Percentiles rank a stretch among this genome's conserved stretches.
Evolutionary conservation across 179 eudicot species (phyloP).

Genomic region (Carnegiea gigantea): DNA sequence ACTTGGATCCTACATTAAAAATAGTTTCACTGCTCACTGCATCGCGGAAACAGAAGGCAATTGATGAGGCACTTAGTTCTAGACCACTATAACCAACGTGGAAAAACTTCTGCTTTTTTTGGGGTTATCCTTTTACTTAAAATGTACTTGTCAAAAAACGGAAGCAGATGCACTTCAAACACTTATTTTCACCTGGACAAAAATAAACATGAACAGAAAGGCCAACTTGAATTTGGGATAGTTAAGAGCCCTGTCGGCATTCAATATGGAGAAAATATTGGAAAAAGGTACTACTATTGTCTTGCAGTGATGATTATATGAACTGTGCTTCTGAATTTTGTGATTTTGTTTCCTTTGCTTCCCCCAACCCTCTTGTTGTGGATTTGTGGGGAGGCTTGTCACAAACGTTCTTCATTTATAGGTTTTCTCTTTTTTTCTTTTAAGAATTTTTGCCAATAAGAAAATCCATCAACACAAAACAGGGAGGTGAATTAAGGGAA

Average conservation of each 20-base stretch:
- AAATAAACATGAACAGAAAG: background rate
- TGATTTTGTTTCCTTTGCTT: too few species aligned
- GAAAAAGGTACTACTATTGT: background rate
- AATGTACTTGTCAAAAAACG: background rate
- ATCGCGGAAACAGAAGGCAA: background rate
- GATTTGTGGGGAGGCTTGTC: too few species aligned
- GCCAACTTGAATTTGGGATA: background rate
- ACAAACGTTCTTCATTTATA: too few species aligned
- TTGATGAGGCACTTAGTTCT: background rate
- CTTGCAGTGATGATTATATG: too few species aligned
- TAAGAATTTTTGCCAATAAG: too few species aligned
- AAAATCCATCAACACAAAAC: too few species aligned
- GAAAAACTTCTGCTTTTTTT: too few species aligned
- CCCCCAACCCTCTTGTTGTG: too few species aligned
- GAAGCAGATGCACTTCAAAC: background rate
- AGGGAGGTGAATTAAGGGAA: too few species aligned
- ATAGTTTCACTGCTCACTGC: background rate
- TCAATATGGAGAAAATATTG: background rate
- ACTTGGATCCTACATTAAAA: background rate
- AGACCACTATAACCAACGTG: background rate
- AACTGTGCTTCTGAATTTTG: too few species aligned
- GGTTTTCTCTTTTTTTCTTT: too few species aligned
- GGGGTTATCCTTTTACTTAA: background rate
- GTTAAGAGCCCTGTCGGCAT: background rate
- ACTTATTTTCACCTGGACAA: background rate